Evolutionary conservation across 129 eudicot genomes (phyloP).

Genomic region (Gnaphalium uliginosum): DNA sequence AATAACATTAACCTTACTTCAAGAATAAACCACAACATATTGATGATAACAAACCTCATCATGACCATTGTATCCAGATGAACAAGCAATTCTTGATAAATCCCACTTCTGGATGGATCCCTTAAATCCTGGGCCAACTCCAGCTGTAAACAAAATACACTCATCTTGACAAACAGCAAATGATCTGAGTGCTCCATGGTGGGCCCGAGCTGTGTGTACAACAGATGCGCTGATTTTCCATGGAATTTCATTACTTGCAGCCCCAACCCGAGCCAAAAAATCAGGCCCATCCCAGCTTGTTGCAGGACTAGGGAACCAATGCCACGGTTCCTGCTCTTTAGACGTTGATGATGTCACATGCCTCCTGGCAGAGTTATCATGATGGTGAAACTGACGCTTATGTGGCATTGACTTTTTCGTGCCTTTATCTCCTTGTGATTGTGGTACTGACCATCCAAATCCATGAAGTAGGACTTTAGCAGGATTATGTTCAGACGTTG

Average conservation of each 20-base stretch:
- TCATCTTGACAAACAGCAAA: conserved; percentile 83
- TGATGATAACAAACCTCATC: conserved; percentile 69
- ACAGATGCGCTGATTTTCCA: conserved; percentile 97
- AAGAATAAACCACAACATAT: neutral
- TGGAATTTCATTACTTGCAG: conserved; percentile 80
- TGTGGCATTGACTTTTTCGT: conserved; percentile 43
- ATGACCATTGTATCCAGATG: conserved; percentile 85
- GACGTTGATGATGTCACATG: conserved; percentile 31
- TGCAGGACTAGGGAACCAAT: conserved; percentile 95
- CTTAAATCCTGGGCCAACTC: conserved; percentile 94
- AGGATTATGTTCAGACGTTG: conserved; percentile 55
- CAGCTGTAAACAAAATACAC: conserved; percentile 79
- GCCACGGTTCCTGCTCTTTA: conserved; percentile 82
- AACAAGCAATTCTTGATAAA: conserved; percentile 55
- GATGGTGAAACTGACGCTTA: conserved; percentile 39
- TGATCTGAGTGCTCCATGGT: conserved; percentile 86
- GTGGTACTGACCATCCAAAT: conserved; percentile 87
- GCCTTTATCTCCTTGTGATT: conserved; percentile 62
- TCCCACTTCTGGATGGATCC: conserved; percentile 98
- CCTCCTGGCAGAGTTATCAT: conserved; percentile 41
- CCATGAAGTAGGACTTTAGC: conserved; percentile 62
- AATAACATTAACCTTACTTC: conserved; percentile 18
- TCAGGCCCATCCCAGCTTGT: conserved; percentile 83
- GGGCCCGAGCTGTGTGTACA: conserved; percentile 80
- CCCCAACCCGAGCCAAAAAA: conserved; percentile 69